These are phyloP conservation scores for Solioccasus polychromus DNA, from an alignment of 768 basidiomycete species.

Conservation along the genomic window DNA sequence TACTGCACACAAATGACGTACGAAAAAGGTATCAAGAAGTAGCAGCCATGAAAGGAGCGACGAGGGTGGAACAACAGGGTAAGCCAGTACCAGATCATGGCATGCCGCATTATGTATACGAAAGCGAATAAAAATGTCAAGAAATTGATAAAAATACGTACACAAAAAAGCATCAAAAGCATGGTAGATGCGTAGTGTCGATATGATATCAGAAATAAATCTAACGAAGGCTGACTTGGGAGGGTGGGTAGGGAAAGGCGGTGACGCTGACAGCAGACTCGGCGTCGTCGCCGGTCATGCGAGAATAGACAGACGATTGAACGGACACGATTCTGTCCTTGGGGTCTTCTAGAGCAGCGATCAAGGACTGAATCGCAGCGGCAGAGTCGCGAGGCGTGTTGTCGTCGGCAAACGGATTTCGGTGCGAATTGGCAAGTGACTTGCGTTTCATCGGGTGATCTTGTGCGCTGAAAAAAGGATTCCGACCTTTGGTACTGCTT, in stretches of 20 bases:
- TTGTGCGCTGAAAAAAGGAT: constrained; percentile 43
- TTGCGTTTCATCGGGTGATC: constrained; percentile 31
- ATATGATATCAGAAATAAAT: constrained; percentile 1
- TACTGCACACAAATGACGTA: too few species aligned
- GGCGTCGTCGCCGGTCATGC: constrained; percentile 19
- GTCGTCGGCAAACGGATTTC: constrained; percentile 46
- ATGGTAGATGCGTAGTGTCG: constrained; percentile 5
- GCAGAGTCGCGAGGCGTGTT: constrained; percentile 22
- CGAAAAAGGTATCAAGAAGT: neutral
- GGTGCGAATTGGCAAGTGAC: constrained; percentile 9
- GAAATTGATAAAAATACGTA: constrained; percentile 10
- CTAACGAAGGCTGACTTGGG: constrained; percentile 11
- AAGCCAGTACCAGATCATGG: constrained; percentile 18
- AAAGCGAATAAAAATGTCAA: constrained; percentile 8
- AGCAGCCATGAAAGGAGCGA: constrained; percentile 15
- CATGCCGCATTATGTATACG: constrained; percentile 5
- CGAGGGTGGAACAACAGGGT: constrained; percentile 1
- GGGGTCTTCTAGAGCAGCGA: constrained; percentile 59
- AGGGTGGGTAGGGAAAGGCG: constrained; percentile 32
- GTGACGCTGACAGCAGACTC: constrained; percentile 27
- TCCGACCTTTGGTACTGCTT: constrained; percentile 19
- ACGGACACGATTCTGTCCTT: constrained; percentile 55
- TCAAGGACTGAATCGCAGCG: constrained; percentile 55
- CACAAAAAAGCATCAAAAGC: constrained; percentile 12
- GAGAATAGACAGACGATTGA: constrained; percentile 47